Evolutionary conservation across 352 stramenopile species (phyloP).

Genomic region (Phytophthora uliginosa): DNA sequence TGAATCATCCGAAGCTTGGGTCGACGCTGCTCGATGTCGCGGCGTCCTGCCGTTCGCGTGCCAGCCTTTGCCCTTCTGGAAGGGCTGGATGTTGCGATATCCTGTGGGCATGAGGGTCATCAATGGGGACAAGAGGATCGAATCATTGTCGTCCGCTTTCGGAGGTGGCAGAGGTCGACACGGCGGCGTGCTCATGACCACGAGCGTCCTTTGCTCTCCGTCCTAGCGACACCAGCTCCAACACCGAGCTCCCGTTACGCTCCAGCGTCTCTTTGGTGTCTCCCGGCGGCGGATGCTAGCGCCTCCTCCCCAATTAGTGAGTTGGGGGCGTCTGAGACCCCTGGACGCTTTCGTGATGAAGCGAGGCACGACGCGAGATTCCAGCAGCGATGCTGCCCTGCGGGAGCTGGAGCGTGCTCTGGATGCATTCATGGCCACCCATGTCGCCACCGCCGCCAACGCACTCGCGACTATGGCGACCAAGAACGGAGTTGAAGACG

Average conservation of each 20-base stretch:
- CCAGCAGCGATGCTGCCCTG: conserved; percentile 28
- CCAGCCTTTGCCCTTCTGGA: conserved; percentile 76
- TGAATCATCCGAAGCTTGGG: conserved; percentile 14
- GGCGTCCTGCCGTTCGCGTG: conserved; percentile 60
- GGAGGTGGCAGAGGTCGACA: conserved; percentile 22
- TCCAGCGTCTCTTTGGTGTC: conserved; percentile 11
- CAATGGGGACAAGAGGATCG: conserved; percentile 60
- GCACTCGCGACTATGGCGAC: conserved; percentile 9
- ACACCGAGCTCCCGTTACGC: conserved; percentile 19
- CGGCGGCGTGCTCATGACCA: conserved; percentile 24
- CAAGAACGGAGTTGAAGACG: conserved; percentile 13
- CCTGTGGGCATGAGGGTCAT: conserved; percentile 67
- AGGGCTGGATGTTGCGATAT: conserved; percentile 76
- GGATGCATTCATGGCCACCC: conserved; percentile 63
- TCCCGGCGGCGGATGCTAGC: conserved; percentile 2
- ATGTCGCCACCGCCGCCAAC: conserved; percentile 36
- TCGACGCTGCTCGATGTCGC: conserved; percentile 15
- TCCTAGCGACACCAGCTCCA: neutral
- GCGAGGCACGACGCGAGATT: conserved; percentile 17
- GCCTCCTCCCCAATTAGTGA: conserved; percentile 38
- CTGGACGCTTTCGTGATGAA: conserved; percentile 20
- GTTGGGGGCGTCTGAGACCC: neutral
- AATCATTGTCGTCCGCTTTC: conserved; percentile 21
- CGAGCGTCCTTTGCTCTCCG: conserved; percentile 9
- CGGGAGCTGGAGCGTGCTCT: conserved; percentile 69